These are phyloP conservation scores for Penicillium canariense DNA, from an alignment of 495 filamentous ascomycete species.

Conservation along the genomic window DNA sequence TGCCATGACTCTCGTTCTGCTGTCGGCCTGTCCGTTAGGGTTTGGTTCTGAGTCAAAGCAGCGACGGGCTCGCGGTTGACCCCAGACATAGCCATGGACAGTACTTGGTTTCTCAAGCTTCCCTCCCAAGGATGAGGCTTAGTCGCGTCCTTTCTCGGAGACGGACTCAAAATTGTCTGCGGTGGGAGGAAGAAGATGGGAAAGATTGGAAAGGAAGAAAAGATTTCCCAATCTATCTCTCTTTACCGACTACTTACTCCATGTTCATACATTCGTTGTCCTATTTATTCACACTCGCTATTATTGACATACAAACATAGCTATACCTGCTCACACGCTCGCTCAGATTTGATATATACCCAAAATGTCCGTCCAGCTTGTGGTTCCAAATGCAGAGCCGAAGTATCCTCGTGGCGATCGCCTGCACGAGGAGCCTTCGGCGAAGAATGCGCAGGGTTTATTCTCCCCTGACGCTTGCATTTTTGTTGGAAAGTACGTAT, in stretches of 20 bases:
- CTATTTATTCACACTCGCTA: background rate
- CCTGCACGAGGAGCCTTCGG: slow-evolving; percentile 17
- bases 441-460: slow-evolving; percentile 27
- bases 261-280: background rate
- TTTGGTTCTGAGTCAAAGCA: slow-evolving; percentile 9
- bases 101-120: background rate
- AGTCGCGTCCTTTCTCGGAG: background rate
- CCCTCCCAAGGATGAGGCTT: slow-evolving; percentile 1
- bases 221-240: background rate
- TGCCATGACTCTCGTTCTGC: background rate
- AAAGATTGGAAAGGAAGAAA: background rate
- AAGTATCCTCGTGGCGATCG: slow-evolving; percentile 21
- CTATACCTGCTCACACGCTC: background rate
- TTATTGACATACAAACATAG: background rate
- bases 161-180: background rate
- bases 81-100: slow-evolving; percentile 6
- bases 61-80: background rate
- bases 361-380: slow-evolving; percentile 1
- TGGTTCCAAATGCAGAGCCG: slow-evolving; percentile 4
- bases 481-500: slow-evolving; percentile 28
- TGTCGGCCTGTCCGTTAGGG: background rate
- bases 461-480: slow-evolving; percentile 27
- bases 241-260: background rate
- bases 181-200: background rate
- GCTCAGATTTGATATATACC: background rate